These are phyloP conservation scores for Ophiostoma sp. DNA, from an alignment of 2,329 filamentous ascomycete genomes.

Conservation along the genomic window DNA sequence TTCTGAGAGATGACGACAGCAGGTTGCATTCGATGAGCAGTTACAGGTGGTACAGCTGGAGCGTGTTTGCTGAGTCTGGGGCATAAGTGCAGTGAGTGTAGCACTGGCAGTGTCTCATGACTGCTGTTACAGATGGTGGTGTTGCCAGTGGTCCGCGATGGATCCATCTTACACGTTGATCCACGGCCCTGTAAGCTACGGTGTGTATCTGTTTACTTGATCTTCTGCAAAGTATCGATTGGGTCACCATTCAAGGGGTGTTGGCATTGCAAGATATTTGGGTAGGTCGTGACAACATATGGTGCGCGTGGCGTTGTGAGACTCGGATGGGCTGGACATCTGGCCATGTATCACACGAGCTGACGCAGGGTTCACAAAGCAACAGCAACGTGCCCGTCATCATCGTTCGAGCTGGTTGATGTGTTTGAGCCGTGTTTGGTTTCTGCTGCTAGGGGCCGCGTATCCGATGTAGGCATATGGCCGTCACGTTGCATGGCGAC, in stretches of 20 bases:
- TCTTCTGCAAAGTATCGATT: neutral
- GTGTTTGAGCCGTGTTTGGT: neutral
- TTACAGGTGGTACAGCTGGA: neutral
- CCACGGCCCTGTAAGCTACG: neutral
- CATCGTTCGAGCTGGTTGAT: neutral
- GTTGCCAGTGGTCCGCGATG: slow-evolving; percentile 5
- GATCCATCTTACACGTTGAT: neutral
- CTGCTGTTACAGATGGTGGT: neutral
- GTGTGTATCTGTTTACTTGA: neutral
- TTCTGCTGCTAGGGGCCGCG: neutral
- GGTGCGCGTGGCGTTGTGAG: neutral
- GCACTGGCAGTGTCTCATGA: slow-evolving; percentile 6
- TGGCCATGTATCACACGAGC: neutral
- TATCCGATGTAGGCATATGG: too few species aligned
- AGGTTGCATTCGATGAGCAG: slow-evolving; percentile 1
- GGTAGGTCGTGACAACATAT: neutral
- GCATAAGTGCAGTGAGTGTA: neutral
- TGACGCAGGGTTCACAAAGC: neutral
- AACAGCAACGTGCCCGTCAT: neutral
- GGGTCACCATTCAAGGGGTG: too few species aligned
- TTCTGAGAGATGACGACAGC: slow-evolving; percentile 6
- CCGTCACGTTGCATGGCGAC: neutral
- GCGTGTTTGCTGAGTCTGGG: neutral
- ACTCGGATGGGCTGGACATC: neutral
- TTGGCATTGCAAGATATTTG: too few species aligned